These are phyloP conservation scores for Butyriboletus loyo DNA, from an alignment of 768 basidiomycete species.

Conservation along the genomic window DNA sequence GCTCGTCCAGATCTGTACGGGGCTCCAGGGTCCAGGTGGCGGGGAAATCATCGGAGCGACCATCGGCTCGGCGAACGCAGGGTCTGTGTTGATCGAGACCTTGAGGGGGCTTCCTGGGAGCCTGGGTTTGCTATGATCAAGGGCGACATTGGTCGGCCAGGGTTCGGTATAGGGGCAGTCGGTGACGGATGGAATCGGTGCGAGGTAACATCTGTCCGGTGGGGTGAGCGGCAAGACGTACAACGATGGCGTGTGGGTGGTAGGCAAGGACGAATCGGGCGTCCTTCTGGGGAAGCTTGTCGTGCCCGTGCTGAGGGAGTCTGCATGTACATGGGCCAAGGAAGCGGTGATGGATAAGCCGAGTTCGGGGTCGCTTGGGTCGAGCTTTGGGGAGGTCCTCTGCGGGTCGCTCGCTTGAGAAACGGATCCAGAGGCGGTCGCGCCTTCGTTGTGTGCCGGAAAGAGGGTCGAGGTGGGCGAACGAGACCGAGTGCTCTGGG, in stretches of 20 bases:
- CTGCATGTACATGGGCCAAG: not conserved
- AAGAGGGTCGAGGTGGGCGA: slow-evolving; percentile 17
- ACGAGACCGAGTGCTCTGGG: slow-evolving; percentile 1
- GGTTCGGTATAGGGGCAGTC: slow-evolving; percentile 24
- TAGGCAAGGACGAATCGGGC: slow-evolving; percentile 9
- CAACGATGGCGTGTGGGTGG: slow-evolving; percentile 2
- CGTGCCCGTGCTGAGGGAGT: not conserved
- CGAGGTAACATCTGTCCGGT: slow-evolving; percentile 23
- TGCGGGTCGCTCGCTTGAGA: slow-evolving; percentile 1
- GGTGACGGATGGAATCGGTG: slow-evolving; percentile 8
- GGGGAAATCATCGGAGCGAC: slow-evolving; percentile 7
- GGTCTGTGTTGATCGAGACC: slow-evolving; percentile 6
- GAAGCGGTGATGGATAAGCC: slow-evolving; percentile 9
- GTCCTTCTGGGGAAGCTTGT: slow-evolving; percentile 4
- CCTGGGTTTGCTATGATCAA: slow-evolving; percentile 11
- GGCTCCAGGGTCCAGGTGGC: slow-evolving; percentile 11
- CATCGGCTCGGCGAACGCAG: slow-evolving; percentile 1
- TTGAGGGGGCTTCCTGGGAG: slow-evolving; percentile 23
- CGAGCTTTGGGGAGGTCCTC: slow-evolving; percentile 21
- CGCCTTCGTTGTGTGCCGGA: not conserved
- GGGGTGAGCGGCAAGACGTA: slow-evolving; percentile 23
- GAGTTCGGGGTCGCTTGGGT: slow-evolving; percentile 12
- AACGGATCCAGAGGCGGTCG: not conserved
- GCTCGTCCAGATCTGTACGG: slow-evolving; percentile 24
- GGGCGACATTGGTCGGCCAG: slow-evolving; percentile 11